Evolutionary conservation across 2,329 filamentous ascomycete species (phyloP).

Genomic region (Colletotrichum karsti): DNA sequence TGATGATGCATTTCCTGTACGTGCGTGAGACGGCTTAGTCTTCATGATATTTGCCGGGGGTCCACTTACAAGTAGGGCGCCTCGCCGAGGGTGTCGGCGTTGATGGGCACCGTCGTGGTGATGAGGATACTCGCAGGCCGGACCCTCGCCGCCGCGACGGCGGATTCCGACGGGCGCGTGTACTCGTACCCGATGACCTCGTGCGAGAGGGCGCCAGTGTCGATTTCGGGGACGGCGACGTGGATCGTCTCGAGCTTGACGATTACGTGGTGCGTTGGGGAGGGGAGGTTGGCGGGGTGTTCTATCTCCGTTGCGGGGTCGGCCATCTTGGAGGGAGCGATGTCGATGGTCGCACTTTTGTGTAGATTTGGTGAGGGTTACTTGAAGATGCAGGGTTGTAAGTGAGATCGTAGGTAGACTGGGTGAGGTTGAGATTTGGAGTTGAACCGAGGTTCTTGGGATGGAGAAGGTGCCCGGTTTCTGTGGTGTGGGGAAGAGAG

Average conservation of each 20-base stretch:
- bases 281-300: conserved; percentile 19
- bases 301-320: conserved; percentile 18
- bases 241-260: conserved; percentile 32
- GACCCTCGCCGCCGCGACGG: conserved; percentile 25
- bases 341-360: no score
- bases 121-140: conserved; percentile 36
- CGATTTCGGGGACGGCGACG: conserved; percentile 18
- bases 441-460: no score
- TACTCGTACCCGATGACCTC: conserved; percentile 29
- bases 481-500: no score
- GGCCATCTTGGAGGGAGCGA: conserved; percentile 13
- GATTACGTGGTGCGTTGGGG: conserved; percentile 28
- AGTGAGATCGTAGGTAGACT: no score
- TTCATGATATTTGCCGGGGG: not conserved
- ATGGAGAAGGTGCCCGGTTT: no score
- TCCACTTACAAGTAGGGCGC: conserved; percentile 32
- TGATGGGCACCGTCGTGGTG: conserved; percentile 33
- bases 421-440: no score
- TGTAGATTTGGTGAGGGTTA: no score
- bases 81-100: conserved; percentile 25
- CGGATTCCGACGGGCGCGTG: conserved; percentile 15
- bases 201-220: conserved; percentile 19
- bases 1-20: conserved; percentile 35
- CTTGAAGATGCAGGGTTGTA: no score
- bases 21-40: not conserved